phyloP scores from a whole-genome alignment of 257 asterid species.

The Paraleonurus japonicus region DNA sequence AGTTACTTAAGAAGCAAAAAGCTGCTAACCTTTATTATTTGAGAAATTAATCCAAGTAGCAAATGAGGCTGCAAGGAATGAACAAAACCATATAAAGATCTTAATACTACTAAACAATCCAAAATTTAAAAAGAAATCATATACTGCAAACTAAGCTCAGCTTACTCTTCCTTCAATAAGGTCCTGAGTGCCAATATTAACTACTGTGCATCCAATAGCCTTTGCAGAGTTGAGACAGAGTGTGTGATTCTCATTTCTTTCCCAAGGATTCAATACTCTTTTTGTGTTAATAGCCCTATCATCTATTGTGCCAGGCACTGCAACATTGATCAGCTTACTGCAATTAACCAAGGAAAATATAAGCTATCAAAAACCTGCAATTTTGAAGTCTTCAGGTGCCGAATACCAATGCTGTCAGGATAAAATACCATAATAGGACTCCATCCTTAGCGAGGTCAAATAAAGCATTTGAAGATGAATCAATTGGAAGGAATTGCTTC shows the following conservation, averaged over 20 bases:
- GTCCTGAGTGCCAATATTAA: constrained; percentile 91
- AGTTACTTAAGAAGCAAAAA: constrained; percentile 21
- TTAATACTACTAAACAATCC: constrained; percentile 8
- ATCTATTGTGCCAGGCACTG: constrained; percentile 87
- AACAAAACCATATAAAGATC: constrained; percentile 20
- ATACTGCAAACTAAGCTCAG: constrained; percentile 23
- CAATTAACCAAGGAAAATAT: constrained; percentile 20
- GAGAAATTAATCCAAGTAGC: constrained; percentile 93
- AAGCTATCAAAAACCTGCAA: constrained; percentile 3
- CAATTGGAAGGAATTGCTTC: constrained; percentile 91
- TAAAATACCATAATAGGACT: constrained; percentile 79
- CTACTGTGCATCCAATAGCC: constrained; percentile 97
- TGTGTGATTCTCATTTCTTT: constrained; percentile 93
- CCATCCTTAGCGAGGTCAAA: constrained; percentile 93
- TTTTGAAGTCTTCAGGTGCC: constrained; percentile 3
- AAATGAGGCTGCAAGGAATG: constrained; percentile 80
- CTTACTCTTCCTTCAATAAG: constrained; percentile 97
- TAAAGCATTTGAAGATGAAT: constrained; percentile 64
- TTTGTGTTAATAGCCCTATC: constrained; percentile 92
- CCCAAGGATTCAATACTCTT: constrained; percentile 90
- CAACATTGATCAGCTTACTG: constrained; percentile 97
- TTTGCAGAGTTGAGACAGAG: constrained; percentile 96
- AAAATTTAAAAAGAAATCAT: background rate
- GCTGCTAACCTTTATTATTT: constrained; percentile 83
- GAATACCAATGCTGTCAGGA: constrained; percentile 23